Percentiles rank a stretch among this genome's conserved stretches.
Evolutionary conservation across 257 asterid species (phyloP).

Genomic region (Ilex aquifolium): DNA sequence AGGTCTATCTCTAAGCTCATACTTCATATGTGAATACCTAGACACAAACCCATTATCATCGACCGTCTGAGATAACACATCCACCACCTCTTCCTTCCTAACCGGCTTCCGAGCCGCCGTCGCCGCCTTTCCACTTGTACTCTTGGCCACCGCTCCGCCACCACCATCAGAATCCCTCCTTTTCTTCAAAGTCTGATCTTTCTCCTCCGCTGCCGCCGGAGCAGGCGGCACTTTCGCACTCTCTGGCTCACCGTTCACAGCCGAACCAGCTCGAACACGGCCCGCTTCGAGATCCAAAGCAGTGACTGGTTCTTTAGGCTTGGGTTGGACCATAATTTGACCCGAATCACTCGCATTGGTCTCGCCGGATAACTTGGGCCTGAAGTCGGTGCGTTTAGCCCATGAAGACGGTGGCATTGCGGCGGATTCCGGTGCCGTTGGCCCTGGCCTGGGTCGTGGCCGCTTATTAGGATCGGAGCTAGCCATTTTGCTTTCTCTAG

Average conservation of each 20-base stretch:
- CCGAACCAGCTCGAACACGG: conserved; percentile 43
- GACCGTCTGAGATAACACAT: conserved; percentile 53
- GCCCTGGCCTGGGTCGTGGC: conserved; percentile 74
- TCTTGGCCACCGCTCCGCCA: conserved; percentile 20
- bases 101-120: conserved; percentile 39
- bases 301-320: conserved; percentile 28
- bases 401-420: conserved; percentile 90
- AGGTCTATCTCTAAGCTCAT: conserved; percentile 86
- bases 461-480: conserved; percentile 65
- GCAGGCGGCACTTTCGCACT: conserved; percentile 19
- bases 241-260: conserved; percentile 54
- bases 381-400: conserved; percentile 93
- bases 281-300: conserved; percentile 71
- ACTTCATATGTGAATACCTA: conserved; percentile 83
- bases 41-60: conserved; percentile 68
- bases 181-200: conserved; percentile 56
- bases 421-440: conserved; percentile 64
- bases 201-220: conserved; percentile 30
- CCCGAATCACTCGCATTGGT: conserved; percentile 78
- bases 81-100: conserved; percentile 53
- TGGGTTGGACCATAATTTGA: conserved; percentile 37
- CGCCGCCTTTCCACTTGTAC: conserved; percentile 42
- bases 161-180: conserved; percentile 86
- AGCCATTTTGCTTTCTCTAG: conserved; percentile 37
- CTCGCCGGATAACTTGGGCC: conserved; percentile 95